phyloP scores from a whole-genome alignment of 768 basidiomycete species.

The Panus rudis region DNA sequence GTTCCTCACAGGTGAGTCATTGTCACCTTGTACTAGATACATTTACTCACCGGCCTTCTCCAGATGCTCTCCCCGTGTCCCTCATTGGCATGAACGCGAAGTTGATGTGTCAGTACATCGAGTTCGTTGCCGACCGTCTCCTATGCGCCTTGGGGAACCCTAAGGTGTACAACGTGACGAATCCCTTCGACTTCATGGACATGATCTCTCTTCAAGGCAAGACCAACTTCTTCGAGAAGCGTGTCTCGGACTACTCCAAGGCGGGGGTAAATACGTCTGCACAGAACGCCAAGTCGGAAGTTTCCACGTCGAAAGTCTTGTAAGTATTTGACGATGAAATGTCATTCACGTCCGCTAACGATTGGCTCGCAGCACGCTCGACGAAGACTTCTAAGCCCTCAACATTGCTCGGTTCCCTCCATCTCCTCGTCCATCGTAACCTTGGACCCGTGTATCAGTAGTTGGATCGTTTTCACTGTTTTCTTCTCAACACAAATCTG shows the following conservation, averaged over 20 bases:
- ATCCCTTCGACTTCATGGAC: constrained; percentile 94
- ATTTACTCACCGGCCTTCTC: neutral
- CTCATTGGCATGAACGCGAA: constrained; percentile 89
- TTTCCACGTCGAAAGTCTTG: constrained; percentile 27
- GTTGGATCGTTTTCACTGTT: too few species aligned
- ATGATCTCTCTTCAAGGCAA: constrained; percentile 95
- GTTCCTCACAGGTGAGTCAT: constrained; percentile 72
- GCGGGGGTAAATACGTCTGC: constrained; percentile 44
- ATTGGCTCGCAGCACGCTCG: constrained; percentile 27
- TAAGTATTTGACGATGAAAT: constrained; percentile 20
- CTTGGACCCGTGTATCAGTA: too few species aligned
- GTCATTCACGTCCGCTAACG: neutral
- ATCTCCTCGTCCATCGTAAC: too few species aligned
- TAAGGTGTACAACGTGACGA: constrained; percentile 67
- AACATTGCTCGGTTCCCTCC: too few species aligned
- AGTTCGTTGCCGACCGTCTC: constrained; percentile 87
- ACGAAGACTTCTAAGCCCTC: constrained; percentile 36
- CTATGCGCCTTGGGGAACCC: constrained; percentile 79
- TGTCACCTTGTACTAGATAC: too few species aligned
- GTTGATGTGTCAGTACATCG: constrained; percentile 89
- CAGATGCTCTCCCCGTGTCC: constrained; percentile 80
- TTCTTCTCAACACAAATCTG: too few species aligned
- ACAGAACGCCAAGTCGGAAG: constrained; percentile 9
- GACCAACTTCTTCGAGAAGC: constrained; percentile 95
- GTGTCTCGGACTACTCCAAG: constrained; percentile 81